These are phyloP conservation scores for Aureobasidium sp. DNA, from an alignment of 2,329 filamentous ascomycete genomes.

Conservation along the genomic window DNA sequence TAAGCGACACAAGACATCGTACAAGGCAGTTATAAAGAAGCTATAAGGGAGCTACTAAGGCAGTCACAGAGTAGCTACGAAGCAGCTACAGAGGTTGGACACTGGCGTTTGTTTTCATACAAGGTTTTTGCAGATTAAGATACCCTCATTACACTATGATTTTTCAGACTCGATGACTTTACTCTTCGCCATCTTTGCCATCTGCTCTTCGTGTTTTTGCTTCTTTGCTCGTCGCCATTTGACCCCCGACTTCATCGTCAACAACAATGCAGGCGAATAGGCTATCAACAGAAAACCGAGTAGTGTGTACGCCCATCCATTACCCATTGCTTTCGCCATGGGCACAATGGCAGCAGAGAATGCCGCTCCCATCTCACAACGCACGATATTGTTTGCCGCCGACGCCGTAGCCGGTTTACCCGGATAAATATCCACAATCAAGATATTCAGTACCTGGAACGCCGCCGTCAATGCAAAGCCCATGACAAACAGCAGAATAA, in stretches of 20 bases:
- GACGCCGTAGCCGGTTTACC: constrained; percentile 36
- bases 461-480: constrained; percentile 34
- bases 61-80: background rate
- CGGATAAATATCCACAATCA: constrained; percentile 42
- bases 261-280: constrained; percentile 18
- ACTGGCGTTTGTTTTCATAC: background rate
- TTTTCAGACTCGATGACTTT: background rate
- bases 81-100: background rate
- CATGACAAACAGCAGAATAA: constrained; percentile 25
- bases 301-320: constrained; percentile 38
- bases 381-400: constrained; percentile 38
- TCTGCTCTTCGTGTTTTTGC: constrained; percentile 18
- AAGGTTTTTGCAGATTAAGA: background rate
- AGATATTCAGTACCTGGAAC: constrained; percentile 40
- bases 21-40: too few relatives aligned
- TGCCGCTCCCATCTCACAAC: constrained; percentile 39
- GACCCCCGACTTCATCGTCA: constrained; percentile 23
- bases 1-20: too few relatives aligned
- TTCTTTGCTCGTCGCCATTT: constrained; percentile 26
- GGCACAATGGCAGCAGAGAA: constrained; percentile 34
- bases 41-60: too few relatives aligned
- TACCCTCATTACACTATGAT: background rate
- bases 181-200: background rate
- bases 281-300: constrained; percentile 25
- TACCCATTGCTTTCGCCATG: constrained; percentile 33